phyloP scores from a whole-genome alignment of 176 grass and related monocot species.

The Triticum aestivum region IWGSC_CS_RefSeq_v2.1 NC_057805.1:46266873-46267372 shows the following conservation, averaged over 20 bases:
- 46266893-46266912: slow-evolving; percentile 42
- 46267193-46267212: slow-evolving; percentile 66
- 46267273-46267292: slow-evolving; percentile 43
- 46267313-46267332: slow-evolving; percentile 17
- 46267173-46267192: not conserved
- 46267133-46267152: slow-evolving; percentile 57
- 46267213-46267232: slow-evolving; percentile 49
- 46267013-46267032: slow-evolving; percentile 33
- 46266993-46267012: slow-evolving; percentile 44
- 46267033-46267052: slow-evolving; percentile 32
- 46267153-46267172: not conserved
- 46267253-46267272: slow-evolving; percentile 33
- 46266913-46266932: slow-evolving; percentile 34
- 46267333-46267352: not conserved
- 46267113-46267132: slow-evolving; percentile 61
- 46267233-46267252: slow-evolving; percentile 39
- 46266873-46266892: not conserved
- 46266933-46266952: slow-evolving; percentile 30
- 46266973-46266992: slow-evolving; percentile 50
- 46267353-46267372: slow-evolving; percentile 31
- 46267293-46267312: not conserved
- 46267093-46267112: slow-evolving; percentile 53
- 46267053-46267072: not conserved
- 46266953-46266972: slow-evolving; percentile 57
- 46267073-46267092: slow-evolving; percentile 8